A percentile compares a stretch with the other conserved stretches of the same genome.
phyloP scores from a whole-genome alignment of 306 rosid genomes.

The Carpinus fangiana region DNA sequence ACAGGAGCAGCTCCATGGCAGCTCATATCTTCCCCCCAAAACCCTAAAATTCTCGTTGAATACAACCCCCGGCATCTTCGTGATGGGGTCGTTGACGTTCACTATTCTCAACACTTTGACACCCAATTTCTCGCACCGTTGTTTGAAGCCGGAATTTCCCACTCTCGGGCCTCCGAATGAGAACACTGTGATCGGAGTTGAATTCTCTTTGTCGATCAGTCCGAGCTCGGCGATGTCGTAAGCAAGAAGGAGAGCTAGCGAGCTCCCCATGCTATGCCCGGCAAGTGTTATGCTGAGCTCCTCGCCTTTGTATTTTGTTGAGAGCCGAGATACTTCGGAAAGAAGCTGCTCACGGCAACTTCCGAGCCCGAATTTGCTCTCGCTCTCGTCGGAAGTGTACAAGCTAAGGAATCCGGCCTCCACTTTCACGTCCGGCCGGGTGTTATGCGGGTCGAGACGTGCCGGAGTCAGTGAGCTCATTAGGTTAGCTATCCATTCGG shows the following conservation, averaged over 20 bases:
- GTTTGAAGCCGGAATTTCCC: constrained; percentile 69
- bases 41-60: constrained; percentile 88
- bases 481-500: constrained; percentile 77
- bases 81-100: constrained; percentile 82
- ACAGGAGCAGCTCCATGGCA: constrained; percentile 72
- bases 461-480: constrained; percentile 86
- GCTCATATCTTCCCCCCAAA: constrained; percentile 55
- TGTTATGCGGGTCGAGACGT: constrained; percentile 61
- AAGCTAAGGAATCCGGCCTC: constrained; percentile 78
- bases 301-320: constrained; percentile 56
- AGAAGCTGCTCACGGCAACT: constrained; percentile 94
- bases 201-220: constrained; percentile 31
- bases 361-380: constrained; percentile 49
- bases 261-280: constrained; percentile 97
- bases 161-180: constrained; percentile 93
- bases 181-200: constrained; percentile 58
- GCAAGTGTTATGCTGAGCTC: constrained; percentile 67
- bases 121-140: constrained; percentile 77
- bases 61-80: constrained; percentile 79
- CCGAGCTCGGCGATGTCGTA: constrained; percentile 87
- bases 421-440: constrained; percentile 63
- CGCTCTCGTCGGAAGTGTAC: constrained; percentile 72
- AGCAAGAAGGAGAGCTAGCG: constrained; percentile 78
- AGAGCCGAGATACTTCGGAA: constrained; percentile 63
- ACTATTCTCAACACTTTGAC: constrained; percentile 71